Conservation (phyloP, 164 flowering plant genomes). For the Piper longum region DNA sequence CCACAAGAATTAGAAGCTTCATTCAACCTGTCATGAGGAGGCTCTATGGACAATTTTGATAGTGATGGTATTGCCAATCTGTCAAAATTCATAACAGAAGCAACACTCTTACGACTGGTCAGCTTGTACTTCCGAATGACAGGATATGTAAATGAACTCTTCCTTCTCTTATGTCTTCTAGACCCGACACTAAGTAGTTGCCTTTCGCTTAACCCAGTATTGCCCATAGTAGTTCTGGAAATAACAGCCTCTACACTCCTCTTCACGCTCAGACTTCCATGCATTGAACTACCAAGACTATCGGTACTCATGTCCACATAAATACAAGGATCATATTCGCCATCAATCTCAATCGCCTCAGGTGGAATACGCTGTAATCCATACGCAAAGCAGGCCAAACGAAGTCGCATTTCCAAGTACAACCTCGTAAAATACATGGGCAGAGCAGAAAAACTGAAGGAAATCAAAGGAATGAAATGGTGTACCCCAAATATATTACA, state of each 20-base stretch:
- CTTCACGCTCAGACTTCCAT: slow-evolving; percentile 6
- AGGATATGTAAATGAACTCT: slow-evolving; percentile 33
- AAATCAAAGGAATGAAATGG: slow-evolving; percentile 33
- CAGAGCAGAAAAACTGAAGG: slow-evolving; percentile 43
- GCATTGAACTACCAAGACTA: no score
- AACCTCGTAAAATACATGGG: slow-evolving; percentile 45
- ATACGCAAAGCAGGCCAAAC: slow-evolving; percentile 10
- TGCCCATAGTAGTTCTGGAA: slow-evolving; percentile 11
- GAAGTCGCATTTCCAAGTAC: slow-evolving; percentile 26
- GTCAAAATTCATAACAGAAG: background rate
- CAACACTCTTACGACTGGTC: slow-evolving; percentile 1
- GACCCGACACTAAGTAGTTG: slow-evolving; percentile 11
- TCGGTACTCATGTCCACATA: background rate
- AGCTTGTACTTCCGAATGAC: slow-evolving; percentile 19
- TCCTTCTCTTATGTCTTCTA: slow-evolving; percentile 29
- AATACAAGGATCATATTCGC: background rate
- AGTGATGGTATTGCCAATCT: background rate
- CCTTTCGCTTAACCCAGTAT: slow-evolving; percentile 9
- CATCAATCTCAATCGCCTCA: slow-evolving; percentile 8
- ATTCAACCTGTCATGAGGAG: slow-evolving; percentile 7
- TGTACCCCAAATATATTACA: slow-evolving; percentile 41
- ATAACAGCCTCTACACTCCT: slow-evolving; percentile 6
- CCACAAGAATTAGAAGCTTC: slow-evolving; percentile 13
- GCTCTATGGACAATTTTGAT: background rate
- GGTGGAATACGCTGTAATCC: slow-evolving; percentile 1